Evolutionary conservation across 2,329 filamentous ascomycete genomes (phyloP), one percentile per base, ranked within the genome.

Genomic region (Colletotrichum sp.): DNA sequence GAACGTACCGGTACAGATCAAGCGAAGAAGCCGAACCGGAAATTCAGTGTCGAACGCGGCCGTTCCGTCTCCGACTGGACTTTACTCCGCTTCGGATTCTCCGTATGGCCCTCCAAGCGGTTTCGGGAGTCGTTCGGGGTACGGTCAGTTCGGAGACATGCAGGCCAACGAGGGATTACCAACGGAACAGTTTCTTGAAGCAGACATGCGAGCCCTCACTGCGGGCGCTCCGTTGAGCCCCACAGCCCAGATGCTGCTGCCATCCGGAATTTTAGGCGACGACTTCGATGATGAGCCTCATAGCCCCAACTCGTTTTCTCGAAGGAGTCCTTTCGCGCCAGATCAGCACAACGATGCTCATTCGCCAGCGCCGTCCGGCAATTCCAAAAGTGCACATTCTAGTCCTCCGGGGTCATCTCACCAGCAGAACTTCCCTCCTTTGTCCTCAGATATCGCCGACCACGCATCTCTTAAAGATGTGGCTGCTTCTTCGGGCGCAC

Each of bases 191-290:
- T 87, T 92, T 71, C 91, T 91, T 8, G 93, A 94, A 36, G 89
- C 91, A 3, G 92, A 94, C 21, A 85, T 93, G 6, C 91, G 91
- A 74, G 88, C 88, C 21, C 82, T 94, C 43, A 92, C 89, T 5
- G 90, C 88, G 21, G 92, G 91, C 32, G 94, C 93, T 3, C 94
- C 94, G 1, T 90, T 96, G 82, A 96, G 94, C 79, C 95, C 95
- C 3, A 94, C 94, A 6, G 95, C 94, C 3, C 92, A 94, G 32
- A 90, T 93, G 18, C 87, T 96, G 5, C 85, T 98, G 18, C 95
- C 95, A 1, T 94, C 94, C 8, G 87, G 86, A n/a, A 90, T 90
- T 75, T 86, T 91, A 77, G 92, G 93, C 67, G 93, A 94, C 78
- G 82, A 79, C n/a, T 86, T 93, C 60, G 92, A 93, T 64, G 88